A percentile compares a stretch with the other conserved stretches of the same genome.
Conservation (phyloP, 306 rosid species). For the Purshia tridentata region DNA sequence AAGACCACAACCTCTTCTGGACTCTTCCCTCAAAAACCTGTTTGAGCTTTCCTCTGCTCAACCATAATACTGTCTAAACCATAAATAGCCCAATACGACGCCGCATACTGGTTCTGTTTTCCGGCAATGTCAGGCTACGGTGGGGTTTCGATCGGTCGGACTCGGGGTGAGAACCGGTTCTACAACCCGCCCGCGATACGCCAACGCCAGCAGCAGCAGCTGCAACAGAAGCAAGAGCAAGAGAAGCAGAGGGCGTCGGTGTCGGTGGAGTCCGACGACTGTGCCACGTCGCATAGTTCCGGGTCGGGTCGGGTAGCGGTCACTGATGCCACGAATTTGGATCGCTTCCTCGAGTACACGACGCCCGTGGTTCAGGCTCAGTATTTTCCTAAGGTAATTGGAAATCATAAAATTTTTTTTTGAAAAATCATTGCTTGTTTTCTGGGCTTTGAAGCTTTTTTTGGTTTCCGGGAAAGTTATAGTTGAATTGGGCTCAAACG, state of each 20-base stretch:
- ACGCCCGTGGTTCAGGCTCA: slow-evolving; percentile 68
- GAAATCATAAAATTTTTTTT: neutral
- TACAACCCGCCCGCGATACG: slow-evolving; percentile 84
- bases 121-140: slow-evolving; percentile 65
- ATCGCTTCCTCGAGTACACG: slow-evolving; percentile 70
- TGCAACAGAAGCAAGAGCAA: slow-evolving; percentile 16
- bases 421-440: neutral
- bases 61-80: neutral
- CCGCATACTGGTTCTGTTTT: neutral
- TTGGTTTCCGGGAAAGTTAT: slow-evolving; percentile 1
- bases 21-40: neutral
- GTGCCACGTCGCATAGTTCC: slow-evolving; percentile 56
- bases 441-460: neutral
- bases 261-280: slow-evolving; percentile 47
- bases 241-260: slow-evolving; percentile 29
- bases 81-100: neutral
- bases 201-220: slow-evolving; percentile 46
- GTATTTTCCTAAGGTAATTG: slow-evolving; percentile 53
- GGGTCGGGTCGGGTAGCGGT: slow-evolving; percentile 53
- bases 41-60: neutral
- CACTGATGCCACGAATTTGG: slow-evolving; percentile 66
- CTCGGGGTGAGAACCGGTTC: slow-evolving; percentile 75
- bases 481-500: neutral
- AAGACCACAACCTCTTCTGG: neutral
- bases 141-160: slow-evolving; percentile 60